phyloP scores from a whole-genome alignment of 1,284 basidiomycete genomes.

The Moniliophthora roreri region DNA sequence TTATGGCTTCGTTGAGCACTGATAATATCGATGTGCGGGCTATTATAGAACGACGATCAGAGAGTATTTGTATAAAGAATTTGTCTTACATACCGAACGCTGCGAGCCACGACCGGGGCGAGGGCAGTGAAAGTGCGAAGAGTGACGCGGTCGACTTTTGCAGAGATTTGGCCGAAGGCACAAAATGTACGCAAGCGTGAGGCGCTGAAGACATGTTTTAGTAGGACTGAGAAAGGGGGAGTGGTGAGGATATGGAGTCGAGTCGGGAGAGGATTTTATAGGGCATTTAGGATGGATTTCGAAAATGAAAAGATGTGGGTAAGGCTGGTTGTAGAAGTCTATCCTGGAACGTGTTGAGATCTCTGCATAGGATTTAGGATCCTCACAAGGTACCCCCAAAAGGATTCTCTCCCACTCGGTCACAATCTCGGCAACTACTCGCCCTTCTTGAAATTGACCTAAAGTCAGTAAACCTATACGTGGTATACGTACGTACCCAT shows the following conservation, averaged over 20 bases:
- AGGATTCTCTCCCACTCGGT: conserved; percentile 3
- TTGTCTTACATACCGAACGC: conserved; percentile 38
- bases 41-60: conserved; percentile 23
- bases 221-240: conserved; percentile 3
- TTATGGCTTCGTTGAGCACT: conserved; percentile 58
- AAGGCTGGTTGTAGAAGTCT: conserved; percentile 2
- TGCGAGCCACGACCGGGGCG: conserved; percentile 44
- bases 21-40: conserved; percentile 65
- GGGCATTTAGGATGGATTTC: conserved; percentile 3
- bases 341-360: conserved; percentile 3
- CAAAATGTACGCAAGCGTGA: conserved; percentile 39
- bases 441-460: neutral
- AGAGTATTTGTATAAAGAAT: conserved; percentile 2
- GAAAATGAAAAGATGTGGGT: conserved; percentile 10
- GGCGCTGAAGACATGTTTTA: conserved; percentile 31
- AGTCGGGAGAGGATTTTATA: conserved; percentile 19
- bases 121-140: conserved; percentile 39
- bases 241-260: conserved; percentile 16
- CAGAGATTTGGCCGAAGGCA: conserved; percentile 38
- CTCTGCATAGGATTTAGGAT: neutral
- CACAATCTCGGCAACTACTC: conserved; percentile 2
- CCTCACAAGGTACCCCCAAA: neutral
- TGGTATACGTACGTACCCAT: neutral
- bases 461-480: neutral
- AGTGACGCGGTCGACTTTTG: conserved; percentile 35